Evolutionary conservation across 306 rosid genomes (phyloP), one percentile per base, ranked within the genome.

Genomic region (Cicer arietinum): DNA sequence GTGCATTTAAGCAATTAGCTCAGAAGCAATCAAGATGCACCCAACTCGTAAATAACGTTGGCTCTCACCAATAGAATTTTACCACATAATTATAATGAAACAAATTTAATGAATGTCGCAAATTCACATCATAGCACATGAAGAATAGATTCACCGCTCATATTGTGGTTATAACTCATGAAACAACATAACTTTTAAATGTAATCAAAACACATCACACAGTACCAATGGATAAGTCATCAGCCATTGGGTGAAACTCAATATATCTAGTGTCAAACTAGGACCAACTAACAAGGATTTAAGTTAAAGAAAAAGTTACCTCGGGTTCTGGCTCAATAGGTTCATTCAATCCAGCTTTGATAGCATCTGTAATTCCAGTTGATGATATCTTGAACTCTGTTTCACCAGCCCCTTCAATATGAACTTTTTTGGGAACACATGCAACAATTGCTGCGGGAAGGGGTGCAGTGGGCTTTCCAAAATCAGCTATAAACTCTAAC

Each of bases 361-460:
- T 94, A 80, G 99, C 96, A 77, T 85, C 89, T 17, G 84, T 89
- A 80, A 92, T 94, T 88, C 86, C 99, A 86, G 73, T 75, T 1
- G 97, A 85, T 76, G 89, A 85, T 81, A 94, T 89, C 85, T 89
- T 89, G 77, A 94, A 94, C 80, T 94, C 97, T 25, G 96, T 92
- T 85, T 94, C 99, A 82, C 93, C 93, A n/a, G 67, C 76, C 75
- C 82, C 99, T 59, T 94, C 99, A 39, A 89, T 75, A 77, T 94
- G 97, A 67, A 90, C 90, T 77, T 82, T 92, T 82, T 61, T 92
- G 2, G 99, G 99, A 81, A 94, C 97, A 82, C 99, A 94, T 37
- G 99, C 96, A 82, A 94, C 92, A 87, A 94, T 88, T 58, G 99
- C 99, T 45, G 99, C 99, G 76, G 96, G 96, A 85, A 92, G 83